Evolutionary conservation across 257 asterid genomes (phyloP).

Genomic region (Pogostemon cablin): DNA sequence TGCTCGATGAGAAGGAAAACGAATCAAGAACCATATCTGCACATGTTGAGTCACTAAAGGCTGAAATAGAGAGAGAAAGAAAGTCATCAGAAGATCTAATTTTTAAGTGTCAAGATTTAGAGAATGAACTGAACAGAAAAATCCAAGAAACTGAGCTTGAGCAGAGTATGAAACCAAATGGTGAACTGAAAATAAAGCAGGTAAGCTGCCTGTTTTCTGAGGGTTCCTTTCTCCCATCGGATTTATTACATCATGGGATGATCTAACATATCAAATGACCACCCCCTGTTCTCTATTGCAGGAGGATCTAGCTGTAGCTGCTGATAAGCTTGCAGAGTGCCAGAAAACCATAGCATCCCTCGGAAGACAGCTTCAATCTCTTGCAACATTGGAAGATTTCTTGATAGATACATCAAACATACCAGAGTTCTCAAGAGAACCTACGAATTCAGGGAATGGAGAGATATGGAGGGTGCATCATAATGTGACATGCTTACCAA

Average conservation of each 20-base stretch:
- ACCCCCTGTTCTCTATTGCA: slow-evolving; percentile 29
- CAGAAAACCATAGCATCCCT: slow-evolving; percentile 84
- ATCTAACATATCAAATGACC: background rate
- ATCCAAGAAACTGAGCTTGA: slow-evolving; percentile 50
- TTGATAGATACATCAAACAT: slow-evolving; percentile 69
- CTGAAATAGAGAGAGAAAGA: slow-evolving; percentile 44
- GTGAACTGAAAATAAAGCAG: slow-evolving; percentile 65
- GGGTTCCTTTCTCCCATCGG: background rate
- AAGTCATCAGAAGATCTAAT: slow-evolving; percentile 44
- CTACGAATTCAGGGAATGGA: slow-evolving; percentile 30
- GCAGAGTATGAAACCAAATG: slow-evolving; percentile 41
- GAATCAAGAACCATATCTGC: slow-evolving; percentile 58
- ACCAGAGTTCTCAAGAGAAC: slow-evolving; percentile 55
- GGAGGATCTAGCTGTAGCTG: slow-evolving; percentile 82
- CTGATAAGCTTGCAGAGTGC: slow-evolving; percentile 84
- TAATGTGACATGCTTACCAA: slow-evolving; percentile 29
- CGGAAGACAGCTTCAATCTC: slow-evolving; percentile 75
- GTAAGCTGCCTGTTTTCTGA: slow-evolving; percentile 32
- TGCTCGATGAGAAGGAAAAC: slow-evolving; percentile 56
- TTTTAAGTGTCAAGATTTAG: slow-evolving; percentile 53
- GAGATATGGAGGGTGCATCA: slow-evolving; percentile 45
- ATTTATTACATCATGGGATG: background rate
- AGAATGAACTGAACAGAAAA: slow-evolving; percentile 48
- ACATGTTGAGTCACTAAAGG: slow-evolving; percentile 44
- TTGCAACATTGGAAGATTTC: slow-evolving; percentile 84